Conservation (phyloP, 2,329 filamentous ascomycete species). For the Ophiostoma angusticollis region DNA sequence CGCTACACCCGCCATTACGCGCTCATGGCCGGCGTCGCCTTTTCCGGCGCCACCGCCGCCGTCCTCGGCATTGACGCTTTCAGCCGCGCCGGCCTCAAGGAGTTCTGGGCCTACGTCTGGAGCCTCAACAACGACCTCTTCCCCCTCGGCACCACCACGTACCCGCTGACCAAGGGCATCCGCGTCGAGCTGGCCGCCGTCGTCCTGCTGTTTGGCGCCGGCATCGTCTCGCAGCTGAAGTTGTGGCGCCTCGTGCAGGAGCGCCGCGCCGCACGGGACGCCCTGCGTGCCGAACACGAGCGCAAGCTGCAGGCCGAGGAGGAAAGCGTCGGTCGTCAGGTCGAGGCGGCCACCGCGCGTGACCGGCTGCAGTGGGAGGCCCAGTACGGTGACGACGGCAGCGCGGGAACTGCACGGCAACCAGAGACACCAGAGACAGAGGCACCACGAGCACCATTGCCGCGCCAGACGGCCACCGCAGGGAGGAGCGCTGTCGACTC, state of each 20-base stretch:
- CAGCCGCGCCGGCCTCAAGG: conserved; percentile 77
- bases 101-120: conserved; percentile 95
- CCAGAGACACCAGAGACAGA: no score
- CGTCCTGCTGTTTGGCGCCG: conserved; percentile 59
- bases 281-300: conserved; percentile 35
- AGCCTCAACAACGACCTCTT: conserved; percentile 67
- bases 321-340: conserved; percentile 52
- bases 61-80: conserved; percentile 86
- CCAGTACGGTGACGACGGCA: conserved; percentile 55
- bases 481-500: no score
- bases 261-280: conserved; percentile 40
- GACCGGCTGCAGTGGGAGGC: conserved; percentile 65
- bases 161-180: conserved; percentile 77
- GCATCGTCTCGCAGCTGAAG: conserved; percentile 72
- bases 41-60: conserved; percentile 65
- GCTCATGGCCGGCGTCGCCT: conserved; percentile 63
- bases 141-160: conserved; percentile 61
- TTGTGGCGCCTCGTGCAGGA: conserved; percentile 72
- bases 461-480: no score
- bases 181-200: conserved; percentile 71
- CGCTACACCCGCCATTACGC: conserved; percentile 66
- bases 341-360: conserved; percentile 48
- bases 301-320: conserved; percentile 51
- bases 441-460: conserved; percentile 12
- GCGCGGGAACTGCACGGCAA: no score